These are phyloP conservation scores for Starmerella bombi DNA, from an alignment of 805 yeast species.

Conservation along the genomic window DNA sequence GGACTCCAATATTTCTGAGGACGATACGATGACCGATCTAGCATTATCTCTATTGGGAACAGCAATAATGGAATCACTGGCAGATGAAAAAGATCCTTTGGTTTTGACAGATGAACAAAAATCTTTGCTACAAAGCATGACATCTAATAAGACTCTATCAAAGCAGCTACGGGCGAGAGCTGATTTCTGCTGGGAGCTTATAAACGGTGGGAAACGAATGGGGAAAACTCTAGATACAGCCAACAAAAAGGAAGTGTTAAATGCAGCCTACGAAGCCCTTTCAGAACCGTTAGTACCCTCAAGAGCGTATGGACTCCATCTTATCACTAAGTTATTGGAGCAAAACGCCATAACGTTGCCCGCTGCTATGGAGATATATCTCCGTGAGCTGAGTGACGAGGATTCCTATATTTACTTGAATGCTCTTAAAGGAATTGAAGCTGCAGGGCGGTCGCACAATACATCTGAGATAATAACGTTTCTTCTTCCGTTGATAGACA, in stretches of 20 bases:
- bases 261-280: slow-evolving; percentile 51
- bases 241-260: slow-evolving; percentile 25
- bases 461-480: slow-evolving; percentile 4
- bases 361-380: slow-evolving; percentile 47
- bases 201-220: slow-evolving; percentile 3
- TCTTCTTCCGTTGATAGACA: slow-evolving; percentile 1
- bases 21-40: slow-evolving; percentile 25
- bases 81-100: slow-evolving; percentile 8
- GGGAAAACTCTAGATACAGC: slow-evolving; percentile 11
- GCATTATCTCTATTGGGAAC: slow-evolving; percentile 26
- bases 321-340: slow-evolving; percentile 44
- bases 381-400: slow-evolving; percentile 52
- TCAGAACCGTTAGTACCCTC: slow-evolving; percentile 74
- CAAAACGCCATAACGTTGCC: slow-evolving; percentile 35
- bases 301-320: slow-evolving; percentile 69
- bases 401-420: slow-evolving; percentile 84
- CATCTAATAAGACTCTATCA: not conserved
- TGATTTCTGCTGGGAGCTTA: slow-evolving; percentile 15
- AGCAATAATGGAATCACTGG: slow-evolving; percentile 23
- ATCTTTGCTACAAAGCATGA: not conserved
- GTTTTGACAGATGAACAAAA: slow-evolving; percentile 12
- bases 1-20: slow-evolving; percentile 14
- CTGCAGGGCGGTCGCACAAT: slow-evolving; percentile 16
- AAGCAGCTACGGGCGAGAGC: slow-evolving; percentile 17
- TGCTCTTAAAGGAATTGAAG: slow-evolving; percentile 64